Evolutionary conservation across 345 rosid genomes (phyloP).

Genomic region (Lenwebbia sp.): DNA sequence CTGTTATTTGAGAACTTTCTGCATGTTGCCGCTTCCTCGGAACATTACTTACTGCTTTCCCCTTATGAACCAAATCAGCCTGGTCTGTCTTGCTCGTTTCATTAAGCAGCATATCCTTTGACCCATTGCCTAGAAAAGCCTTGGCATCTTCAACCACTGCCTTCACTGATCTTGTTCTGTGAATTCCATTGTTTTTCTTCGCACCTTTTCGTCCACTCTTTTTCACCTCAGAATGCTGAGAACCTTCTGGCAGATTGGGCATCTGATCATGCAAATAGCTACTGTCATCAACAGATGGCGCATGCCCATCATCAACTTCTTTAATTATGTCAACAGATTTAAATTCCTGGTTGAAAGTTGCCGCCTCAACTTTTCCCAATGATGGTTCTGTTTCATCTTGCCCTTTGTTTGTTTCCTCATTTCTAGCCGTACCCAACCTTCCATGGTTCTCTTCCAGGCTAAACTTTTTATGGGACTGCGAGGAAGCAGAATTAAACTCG

Average conservation of each 20-base stretch:
- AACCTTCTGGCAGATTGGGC: slow-evolving; percentile 38
- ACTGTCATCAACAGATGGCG: slow-evolving; percentile 40
- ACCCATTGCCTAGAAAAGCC: slow-evolving; percentile 25
- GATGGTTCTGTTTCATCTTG: slow-evolving; percentile 13
- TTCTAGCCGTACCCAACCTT: slow-evolving; percentile 1
- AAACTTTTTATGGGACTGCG: slow-evolving; percentile 4
- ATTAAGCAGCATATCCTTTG: slow-evolving; percentile 19
- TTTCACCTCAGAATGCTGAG: slow-evolving; percentile 43
- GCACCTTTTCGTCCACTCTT: slow-evolving; percentile 28
- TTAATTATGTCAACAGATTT: slow-evolving; percentile 16
- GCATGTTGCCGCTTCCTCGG: slow-evolving; percentile 45
- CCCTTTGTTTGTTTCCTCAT: slow-evolving; percentile 3
- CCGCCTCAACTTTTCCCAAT: slow-evolving; percentile 6
- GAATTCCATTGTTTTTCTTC: slow-evolving; percentile 35
- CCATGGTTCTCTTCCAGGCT: slow-evolving; percentile 12
- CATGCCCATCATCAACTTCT: slow-evolving; percentile 20
- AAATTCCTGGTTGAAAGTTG: slow-evolving; percentile 9
- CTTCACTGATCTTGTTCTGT: slow-evolving; percentile 35
- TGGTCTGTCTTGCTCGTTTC: slow-evolving; percentile 18
- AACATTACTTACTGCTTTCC: slow-evolving; percentile 19
- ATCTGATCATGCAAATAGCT: slow-evolving; percentile 41
- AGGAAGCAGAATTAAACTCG: slow-evolving; percentile 16
- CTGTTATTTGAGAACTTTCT: slow-evolving; percentile 28
- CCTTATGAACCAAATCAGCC: slow-evolving; percentile 16
- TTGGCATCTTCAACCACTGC: slow-evolving; percentile 52